Conservation (phyloP, 2,329 filamentous ascomycete genomes). For the Aspergillus sojae region DNA sequence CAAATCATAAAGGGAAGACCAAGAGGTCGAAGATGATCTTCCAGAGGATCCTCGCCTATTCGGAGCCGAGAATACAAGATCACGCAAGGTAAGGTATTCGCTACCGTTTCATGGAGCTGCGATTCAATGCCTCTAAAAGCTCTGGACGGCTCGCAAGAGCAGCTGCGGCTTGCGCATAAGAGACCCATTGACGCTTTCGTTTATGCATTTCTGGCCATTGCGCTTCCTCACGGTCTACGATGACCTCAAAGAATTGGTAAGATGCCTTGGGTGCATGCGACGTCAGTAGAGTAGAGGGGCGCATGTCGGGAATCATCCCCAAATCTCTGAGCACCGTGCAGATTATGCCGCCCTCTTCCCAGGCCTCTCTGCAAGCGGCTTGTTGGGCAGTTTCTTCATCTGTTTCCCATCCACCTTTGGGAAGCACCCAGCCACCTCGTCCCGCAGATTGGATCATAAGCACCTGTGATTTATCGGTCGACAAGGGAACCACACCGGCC, state of each 20-base stretch:
- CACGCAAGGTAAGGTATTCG: slow-evolving; percentile 15
- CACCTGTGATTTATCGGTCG: slow-evolving; percentile 81
- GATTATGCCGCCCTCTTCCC: slow-evolving; percentile 95
- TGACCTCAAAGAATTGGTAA: slow-evolving; percentile 71
- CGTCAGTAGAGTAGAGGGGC: slow-evolving; percentile 57
- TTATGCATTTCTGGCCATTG: slow-evolving; percentile 96
- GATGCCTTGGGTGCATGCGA: slow-evolving; percentile 67
- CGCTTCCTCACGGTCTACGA: slow-evolving; percentile 79
- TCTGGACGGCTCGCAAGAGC: slow-evolving; percentile 79
- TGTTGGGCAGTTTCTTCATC: slow-evolving; percentile 88
- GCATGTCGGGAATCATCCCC: slow-evolving; percentile 81
- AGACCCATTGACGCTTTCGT: slow-evolving; percentile 86
- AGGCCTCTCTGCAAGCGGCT: slow-evolving; percentile 84
- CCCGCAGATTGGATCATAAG: slow-evolving; percentile 91
- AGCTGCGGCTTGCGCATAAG: slow-evolving; percentile 77
- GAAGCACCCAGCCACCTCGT: slow-evolving; percentile 91
- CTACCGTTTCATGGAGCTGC: slow-evolving; percentile 69
- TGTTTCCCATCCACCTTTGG: slow-evolving; percentile 96
- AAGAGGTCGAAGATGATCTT: slow-evolving; percentile 3
- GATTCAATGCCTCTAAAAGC: slow-evolving; percentile 81
- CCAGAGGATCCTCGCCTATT: not conserved
- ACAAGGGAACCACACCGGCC: slow-evolving; percentile 89
- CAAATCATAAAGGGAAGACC: slow-evolving; percentile 26
- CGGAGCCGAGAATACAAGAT: not conserved
- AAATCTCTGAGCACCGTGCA: slow-evolving; percentile 84